Conservation (phyloP, 352 stramenopile genomes). For the Pythium biforme region DNA sequence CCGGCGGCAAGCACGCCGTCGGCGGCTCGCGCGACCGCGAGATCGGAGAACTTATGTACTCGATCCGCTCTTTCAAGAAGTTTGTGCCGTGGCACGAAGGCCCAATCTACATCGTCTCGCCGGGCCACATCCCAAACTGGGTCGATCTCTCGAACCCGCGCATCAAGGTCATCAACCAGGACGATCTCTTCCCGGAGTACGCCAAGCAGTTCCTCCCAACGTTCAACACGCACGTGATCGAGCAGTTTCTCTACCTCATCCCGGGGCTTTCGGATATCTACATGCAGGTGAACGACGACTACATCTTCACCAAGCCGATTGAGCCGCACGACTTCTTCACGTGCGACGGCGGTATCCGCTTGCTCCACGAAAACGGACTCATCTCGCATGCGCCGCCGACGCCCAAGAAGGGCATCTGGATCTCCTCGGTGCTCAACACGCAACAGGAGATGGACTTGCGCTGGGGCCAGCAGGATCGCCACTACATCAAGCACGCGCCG, state of each 20-base stretch:
- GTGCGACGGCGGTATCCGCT: slow-evolving; percentile 79
- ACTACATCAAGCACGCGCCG: slow-evolving; percentile 89
- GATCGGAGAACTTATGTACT: slow-evolving; percentile 88
- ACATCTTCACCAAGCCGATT: slow-evolving; percentile 84
- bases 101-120: slow-evolving; percentile 83
- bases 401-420: slow-evolving; percentile 85
- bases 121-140: slow-evolving; percentile 82
- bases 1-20: slow-evolving; percentile 67
- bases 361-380: slow-evolving; percentile 72
- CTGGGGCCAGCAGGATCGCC: slow-evolving; percentile 70
- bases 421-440: slow-evolving; percentile 86
- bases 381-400: slow-evolving; percentile 78
- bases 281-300: slow-evolving; percentile 91
- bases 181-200: slow-evolving; percentile 83
- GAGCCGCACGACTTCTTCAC: slow-evolving; percentile 83
- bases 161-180: slow-evolving; percentile 87
- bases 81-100: slow-evolving; percentile 82
- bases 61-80: slow-evolving; percentile 83
- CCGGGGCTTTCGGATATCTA: slow-evolving; percentile 84
- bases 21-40: slow-evolving; percentile 82
- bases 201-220: slow-evolving; percentile 76
- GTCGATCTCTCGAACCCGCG: slow-evolving; percentile 76
- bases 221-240: slow-evolving; percentile 89
- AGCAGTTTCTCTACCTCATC: slow-evolving; percentile 87
- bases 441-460: slow-evolving; percentile 86